Evolutionary conservation across 768 basidiomycete genomes (phyloP), one percentile per base, ranked within the genome.

Genomic region (Leccinum olivaceopallidum): DNA sequence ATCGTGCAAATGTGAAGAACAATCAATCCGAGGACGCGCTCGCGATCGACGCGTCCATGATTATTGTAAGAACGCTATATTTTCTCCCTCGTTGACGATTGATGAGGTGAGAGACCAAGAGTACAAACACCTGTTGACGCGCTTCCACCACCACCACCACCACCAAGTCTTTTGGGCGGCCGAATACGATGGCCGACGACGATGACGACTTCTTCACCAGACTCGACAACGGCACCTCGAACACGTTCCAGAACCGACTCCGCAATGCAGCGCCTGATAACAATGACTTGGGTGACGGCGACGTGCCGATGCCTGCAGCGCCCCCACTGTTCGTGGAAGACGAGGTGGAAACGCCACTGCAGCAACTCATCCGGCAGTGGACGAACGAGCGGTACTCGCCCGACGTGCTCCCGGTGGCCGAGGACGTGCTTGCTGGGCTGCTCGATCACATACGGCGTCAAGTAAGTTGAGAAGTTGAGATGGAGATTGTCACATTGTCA

Each of bases 331-430:
- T 76, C 39, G 69, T 71, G 30, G 78, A 77, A 14, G 76, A 75
- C 20, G 74, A 73, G 6, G 74, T 76, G 5, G 85, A 86, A 59
- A 86, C 88, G 5, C 84, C 85, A 0, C 74, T 93, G 2, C 83
- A 90, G 49, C 79, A 84, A 63, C 81, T 94, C 51, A 89, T 85
- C 53, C 83, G 90, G 32, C 88, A 90, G 65, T 94, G 92, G 92
- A 85, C 88, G 80, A 90, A 93, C 77, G 92, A 94, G 66, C 78
- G 92, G 49, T 85, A 90, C 65, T 84, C 89, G 7, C 92, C 92
- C 2, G 91, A 94, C 67, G 82, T 94, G 26, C 76, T 94, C 26
- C 85, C 88, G 8, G 83, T 84, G 4, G 89, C 90, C 60, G 89
- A 90, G 62, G 81, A 81, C 47, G 75, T 94, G 3, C 77, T 94